phyloP scores from a whole-genome alignment of 2,329 filamentous ascomycete species.

The Lasiodiplodia sp. region DNA sequence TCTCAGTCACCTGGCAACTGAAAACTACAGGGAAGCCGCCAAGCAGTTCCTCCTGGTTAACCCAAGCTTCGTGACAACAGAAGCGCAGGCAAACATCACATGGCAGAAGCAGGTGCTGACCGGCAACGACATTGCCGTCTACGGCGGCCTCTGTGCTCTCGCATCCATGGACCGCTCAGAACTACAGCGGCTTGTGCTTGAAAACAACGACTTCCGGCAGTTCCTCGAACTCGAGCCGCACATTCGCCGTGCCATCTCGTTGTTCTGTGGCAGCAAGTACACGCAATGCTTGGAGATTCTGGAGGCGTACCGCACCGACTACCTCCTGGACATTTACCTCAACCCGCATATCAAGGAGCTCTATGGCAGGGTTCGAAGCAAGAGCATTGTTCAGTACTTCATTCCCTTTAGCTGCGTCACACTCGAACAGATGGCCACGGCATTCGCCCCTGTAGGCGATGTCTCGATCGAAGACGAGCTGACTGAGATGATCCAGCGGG shows the following conservation, averaged over 20 bases:
- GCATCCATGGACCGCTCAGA: constrained; percentile 85
- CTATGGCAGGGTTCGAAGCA: constrained; percentile 79
- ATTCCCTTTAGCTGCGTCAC: constrained; percentile 89
- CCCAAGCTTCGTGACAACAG: constrained; percentile 52
- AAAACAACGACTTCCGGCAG: constrained; percentile 83
- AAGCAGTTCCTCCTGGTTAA: constrained; percentile 72
- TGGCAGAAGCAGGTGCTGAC: constrained; percentile 76
- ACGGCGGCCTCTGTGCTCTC: constrained; percentile 87
- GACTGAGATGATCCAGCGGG: constrained; percentile 75
- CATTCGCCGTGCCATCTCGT: constrained; percentile 85
- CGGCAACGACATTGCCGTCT: constrained; percentile 88
- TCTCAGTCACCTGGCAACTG: constrained; percentile 65
- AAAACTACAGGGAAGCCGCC: constrained; percentile 72
- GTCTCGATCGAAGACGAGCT: constrained; percentile 74
- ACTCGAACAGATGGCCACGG: constrained; percentile 76
- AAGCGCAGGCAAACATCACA: constrained; percentile 56
- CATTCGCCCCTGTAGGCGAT: constrained; percentile 70
- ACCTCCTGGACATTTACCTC: constrained; percentile 88
- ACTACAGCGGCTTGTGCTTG: constrained; percentile 77
- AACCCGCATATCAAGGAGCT: constrained; percentile 74
- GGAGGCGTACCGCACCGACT: constrained; percentile 82
- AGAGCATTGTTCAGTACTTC: constrained; percentile 94
- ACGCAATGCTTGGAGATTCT: constrained; percentile 82
- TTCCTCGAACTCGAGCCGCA: constrained; percentile 95
- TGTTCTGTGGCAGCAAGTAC: constrained; percentile 92